A percentile compares a stretch with the other conserved stretches of the same genome.
These are phyloP conservation scores for Aristolochia fimbriata DNA, from an alignment of 164 flowering plant genomes.

Conservation along the genomic window DNA sequence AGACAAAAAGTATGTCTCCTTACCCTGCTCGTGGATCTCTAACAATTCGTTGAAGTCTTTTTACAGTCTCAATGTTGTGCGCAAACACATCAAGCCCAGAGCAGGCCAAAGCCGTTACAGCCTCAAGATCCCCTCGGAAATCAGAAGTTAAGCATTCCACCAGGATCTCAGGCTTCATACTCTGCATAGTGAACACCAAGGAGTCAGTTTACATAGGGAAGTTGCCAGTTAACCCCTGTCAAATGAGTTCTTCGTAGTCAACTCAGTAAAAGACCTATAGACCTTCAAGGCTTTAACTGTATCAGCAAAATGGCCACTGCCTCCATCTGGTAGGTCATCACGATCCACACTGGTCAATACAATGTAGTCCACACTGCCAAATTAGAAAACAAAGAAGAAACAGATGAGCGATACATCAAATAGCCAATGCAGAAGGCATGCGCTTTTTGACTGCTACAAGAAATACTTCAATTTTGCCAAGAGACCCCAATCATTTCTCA, in stretches of 20 bases:
- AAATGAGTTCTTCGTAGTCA: too few relatives aligned
- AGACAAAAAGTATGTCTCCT: background rate
- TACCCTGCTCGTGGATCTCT: conserved; percentile 96
- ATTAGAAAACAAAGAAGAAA: background rate
- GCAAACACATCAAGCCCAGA: conserved; percentile 98
- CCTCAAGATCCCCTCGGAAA: conserved; percentile 74
- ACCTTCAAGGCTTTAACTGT: conserved; percentile 92
- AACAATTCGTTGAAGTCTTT: conserved; percentile 80
- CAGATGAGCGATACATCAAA: background rate
- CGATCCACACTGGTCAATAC: conserved; percentile 97
- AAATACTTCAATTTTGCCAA: too few relatives aligned
- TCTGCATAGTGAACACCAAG: conserved; percentile 29
- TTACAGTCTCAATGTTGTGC: conserved; percentile 93
- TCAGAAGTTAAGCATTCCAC: conserved; percentile 95
- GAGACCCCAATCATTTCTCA: too few relatives aligned
- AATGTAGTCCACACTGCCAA: conserved; percentile 82
- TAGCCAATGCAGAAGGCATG: background rate
- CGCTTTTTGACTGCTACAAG: too few relatives aligned
- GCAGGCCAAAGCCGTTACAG: conserved; percentile 56
- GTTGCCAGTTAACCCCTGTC: background rate
- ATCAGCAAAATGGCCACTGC: conserved; percentile 87
- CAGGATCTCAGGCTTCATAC: conserved; percentile 79
- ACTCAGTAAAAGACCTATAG: background rate
- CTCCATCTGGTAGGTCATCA: conserved; percentile 95
- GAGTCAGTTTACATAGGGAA: background rate